Evolutionary conservation across 164 flowering plant species (phyloP).

Genomic region (Akebia trifoliata): DNA sequence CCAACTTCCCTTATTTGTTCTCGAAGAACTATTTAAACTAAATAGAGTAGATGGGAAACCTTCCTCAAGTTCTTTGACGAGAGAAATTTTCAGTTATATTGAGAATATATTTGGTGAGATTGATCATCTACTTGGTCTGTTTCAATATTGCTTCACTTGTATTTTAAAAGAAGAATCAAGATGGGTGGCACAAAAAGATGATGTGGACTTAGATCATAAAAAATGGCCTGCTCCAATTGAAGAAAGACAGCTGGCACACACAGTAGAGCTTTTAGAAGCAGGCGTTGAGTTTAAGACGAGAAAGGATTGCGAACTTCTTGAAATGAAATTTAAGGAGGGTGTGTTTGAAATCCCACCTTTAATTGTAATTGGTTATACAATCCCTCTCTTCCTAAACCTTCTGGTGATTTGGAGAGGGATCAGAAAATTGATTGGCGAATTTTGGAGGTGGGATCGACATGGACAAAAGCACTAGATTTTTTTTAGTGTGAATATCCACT

Average conservation of each 20-base stretch:
- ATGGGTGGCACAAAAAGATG: neutral
- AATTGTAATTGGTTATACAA: conserved; percentile 20
- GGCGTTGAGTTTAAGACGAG: conserved; percentile 16
- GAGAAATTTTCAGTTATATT: neutral
- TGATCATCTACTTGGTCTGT: conserved; percentile 20
- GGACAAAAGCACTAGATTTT: no score
- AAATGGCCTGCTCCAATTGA: conserved; percentile 2
- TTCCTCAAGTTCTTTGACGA: conserved; percentile 18
- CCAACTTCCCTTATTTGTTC: conserved; percentile 28
- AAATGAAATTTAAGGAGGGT: conserved; percentile 11
- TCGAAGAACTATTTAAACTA: conserved; percentile 12
- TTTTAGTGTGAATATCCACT: no score
- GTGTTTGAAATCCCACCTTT: conserved; percentile 26
- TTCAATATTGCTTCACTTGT: conserved; percentile 11
- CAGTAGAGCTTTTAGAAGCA: conserved; percentile 21
- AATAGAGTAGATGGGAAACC: conserved; percentile 7
- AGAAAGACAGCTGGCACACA: conserved; percentile 16
- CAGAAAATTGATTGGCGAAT: no score
- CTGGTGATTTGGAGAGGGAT: no score
- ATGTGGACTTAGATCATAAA: no score
- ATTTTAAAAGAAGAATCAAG: neutral
- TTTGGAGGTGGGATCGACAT: no score
- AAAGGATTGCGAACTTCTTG: conserved; percentile 12
- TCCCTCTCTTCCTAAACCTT: conserved; percentile 22
- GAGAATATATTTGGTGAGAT: neutral